Evolutionary conservation across 2,329 filamentous ascomycete species (phyloP), one percentile per base, ranked within the genome.

Genomic region (Ampelomyces quisqualis): DNA sequence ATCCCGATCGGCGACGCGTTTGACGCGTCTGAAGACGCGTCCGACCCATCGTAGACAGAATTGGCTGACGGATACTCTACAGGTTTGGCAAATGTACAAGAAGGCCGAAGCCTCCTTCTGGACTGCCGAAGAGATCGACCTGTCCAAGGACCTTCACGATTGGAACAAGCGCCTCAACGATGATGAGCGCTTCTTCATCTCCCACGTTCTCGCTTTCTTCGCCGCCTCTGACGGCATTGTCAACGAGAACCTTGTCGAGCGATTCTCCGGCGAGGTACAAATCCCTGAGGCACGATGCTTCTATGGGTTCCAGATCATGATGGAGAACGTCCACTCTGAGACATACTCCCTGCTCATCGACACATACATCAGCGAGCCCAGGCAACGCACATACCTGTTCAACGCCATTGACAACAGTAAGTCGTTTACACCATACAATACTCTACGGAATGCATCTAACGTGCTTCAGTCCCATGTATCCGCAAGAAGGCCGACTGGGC

Each of bases 1-100:
- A 15, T 34, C 17, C 5, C 26, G 10, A 26, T 17, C 11, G n/a
- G 2, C 13, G n/a, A 43, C 45, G 44, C 34, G 47, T 40, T 58
- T 62, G 59, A 73, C 76, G 73, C 71, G 66, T 71, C 57, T 17
- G 26, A 15, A n/a, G 9, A 84, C 86, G 86, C 84, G 85, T 88
- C 78, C 78, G 28, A 27, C 23, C 32, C n/a, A n/a, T n/a, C n/a
- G n/a, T n/a, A n/a, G n/a, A n/a, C n/a, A n/a, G n/a, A n/a, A n/a
- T n/a, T n/a, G n/a, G n/a, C n/a, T n/a, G n/a, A n/a, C n/a, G n/a
- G n/a, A n/a, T n/a, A n/a, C n/a, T n/a, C n/a, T n/a, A n/a, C n/a
- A 96, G 90, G 94, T 96, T 73, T 98, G 93, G 93, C 91, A 97
- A 74, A 97, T 97, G 91, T 98, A 98, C 83, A 98, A 98, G 84